These are phyloP conservation scores for Aspergillus intermedius DNA, from an alignment of 2,329 filamentous ascomycete genomes.

Conservation along the genomic window DNA sequence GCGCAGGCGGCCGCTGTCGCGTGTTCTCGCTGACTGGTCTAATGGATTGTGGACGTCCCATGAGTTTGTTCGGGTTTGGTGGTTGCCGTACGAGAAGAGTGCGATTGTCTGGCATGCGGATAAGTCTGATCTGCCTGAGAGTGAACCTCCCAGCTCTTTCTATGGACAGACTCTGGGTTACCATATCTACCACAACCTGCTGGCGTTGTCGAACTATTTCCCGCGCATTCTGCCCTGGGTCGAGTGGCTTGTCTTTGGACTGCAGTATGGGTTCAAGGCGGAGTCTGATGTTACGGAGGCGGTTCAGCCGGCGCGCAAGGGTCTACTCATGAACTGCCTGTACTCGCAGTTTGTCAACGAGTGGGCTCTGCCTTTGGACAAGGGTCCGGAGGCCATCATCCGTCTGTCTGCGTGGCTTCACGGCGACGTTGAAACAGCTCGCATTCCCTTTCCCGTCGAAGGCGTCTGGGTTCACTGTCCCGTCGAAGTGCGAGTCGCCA, in stretches of 20 bases:
- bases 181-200: constrained; percentile 83
- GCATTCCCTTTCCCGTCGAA: constrained; percentile 73
- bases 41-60: constrained; percentile 70
- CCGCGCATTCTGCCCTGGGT: constrained; percentile 78
- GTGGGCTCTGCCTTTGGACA: constrained; percentile 83
- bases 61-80: constrained; percentile 94
- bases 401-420: constrained; percentile 84
- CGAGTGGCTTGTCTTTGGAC: constrained; percentile 94
- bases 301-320: constrained; percentile 70
- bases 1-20: constrained; percentile 62
- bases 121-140: constrained; percentile 59
- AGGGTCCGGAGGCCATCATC: constrained; percentile 78
- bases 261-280: constrained; percentile 83
- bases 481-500: constrained; percentile 79
- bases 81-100: constrained; percentile 86
- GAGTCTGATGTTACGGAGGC: constrained; percentile 63
- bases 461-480: constrained; percentile 83
- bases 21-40: constrained; percentile 66
- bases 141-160: constrained; percentile 60
- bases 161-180: constrained; percentile 79
- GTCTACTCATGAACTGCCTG: constrained; percentile 90
- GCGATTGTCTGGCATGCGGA: constrained; percentile 88
- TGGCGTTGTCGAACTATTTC: constrained; percentile 70
- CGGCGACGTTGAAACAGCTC: constrained; percentile 60
- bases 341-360: constrained; percentile 99